These are phyloP conservation scores for Nakazawaea peltata DNA, from an alignment of 805 yeast species.

Conservation along the genomic window DNA sequence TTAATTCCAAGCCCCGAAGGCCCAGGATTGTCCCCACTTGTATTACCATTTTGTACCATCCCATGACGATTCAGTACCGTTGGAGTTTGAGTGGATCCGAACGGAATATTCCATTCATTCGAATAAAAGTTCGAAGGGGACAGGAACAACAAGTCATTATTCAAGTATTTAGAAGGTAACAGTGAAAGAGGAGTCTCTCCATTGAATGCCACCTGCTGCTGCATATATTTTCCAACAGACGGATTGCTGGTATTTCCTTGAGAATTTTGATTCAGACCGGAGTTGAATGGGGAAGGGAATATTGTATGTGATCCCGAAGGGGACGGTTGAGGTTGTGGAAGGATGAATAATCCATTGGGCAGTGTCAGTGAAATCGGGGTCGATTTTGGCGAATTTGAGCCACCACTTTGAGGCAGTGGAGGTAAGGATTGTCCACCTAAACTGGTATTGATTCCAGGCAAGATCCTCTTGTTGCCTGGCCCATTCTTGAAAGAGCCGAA, in stretches of 20 bases:
- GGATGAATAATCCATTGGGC: conserved; percentile 19
- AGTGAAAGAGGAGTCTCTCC: conserved; percentile 63
- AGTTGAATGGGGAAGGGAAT: conserved; percentile 19
- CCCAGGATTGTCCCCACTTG: too few relatives aligned
- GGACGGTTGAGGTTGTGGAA: conserved; percentile 25
- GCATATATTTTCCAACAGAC: conserved; percentile 9
- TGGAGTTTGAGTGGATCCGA: conserved; percentile 33
- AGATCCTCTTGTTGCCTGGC: too few relatives aligned
- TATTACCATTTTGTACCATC: conserved; percentile 18
- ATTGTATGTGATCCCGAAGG: conserved; percentile 15
- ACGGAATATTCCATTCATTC: conserved; percentile 46
- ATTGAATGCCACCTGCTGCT: conserved; percentile 19
- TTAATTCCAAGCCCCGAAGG: too few relatives aligned
- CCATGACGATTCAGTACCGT: conserved; percentile 2
- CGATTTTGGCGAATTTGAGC: conserved; percentile 16
- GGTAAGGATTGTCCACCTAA: background rate
- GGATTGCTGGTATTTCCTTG: conserved; percentile 8
- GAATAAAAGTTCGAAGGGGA: conserved; percentile 75
- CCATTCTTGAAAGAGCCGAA: too few relatives aligned
- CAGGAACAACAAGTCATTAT: conserved; percentile 53
- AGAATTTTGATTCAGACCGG: conserved; percentile 6
- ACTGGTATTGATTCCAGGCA: too few relatives aligned
- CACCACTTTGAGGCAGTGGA: conserved; percentile 7
- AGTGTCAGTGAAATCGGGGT: conserved; percentile 21
- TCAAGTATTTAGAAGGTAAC: conserved; percentile 62